These are phyloP conservation scores for Gossypium lobatum DNA, from an alignment of 441 rosid species.

Conservation along the genomic window DNA sequence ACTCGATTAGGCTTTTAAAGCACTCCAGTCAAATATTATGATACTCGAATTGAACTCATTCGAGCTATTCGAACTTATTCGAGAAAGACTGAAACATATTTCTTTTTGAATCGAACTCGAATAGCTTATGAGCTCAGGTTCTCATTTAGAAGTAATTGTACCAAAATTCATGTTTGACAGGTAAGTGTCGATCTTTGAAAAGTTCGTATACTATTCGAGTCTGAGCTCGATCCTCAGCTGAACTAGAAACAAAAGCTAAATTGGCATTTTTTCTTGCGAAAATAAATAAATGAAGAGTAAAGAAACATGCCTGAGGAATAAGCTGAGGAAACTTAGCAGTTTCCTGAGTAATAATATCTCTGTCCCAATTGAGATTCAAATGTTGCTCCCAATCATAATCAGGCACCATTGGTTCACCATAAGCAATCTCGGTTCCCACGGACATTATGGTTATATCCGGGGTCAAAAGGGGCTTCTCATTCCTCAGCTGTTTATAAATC, in stretches of 20 bases:
- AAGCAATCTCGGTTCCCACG: slow-evolving; percentile 63
- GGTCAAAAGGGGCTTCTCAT: slow-evolving; percentile 58
- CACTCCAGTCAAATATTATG: neutral
- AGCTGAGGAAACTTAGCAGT: slow-evolving; percentile 50
- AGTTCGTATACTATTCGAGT: too few relatives aligned
- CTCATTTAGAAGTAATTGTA: neutral
- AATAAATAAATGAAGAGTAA: neutral
- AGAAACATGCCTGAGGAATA: slow-evolving; percentile 38
- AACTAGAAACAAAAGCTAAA: neutral
- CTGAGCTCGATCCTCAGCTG: neutral
- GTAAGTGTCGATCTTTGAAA: too few relatives aligned
- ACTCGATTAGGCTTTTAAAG: neutral
- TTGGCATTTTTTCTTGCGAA: neutral
- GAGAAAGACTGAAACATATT: neutral
- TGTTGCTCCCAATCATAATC: slow-evolving; percentile 49
- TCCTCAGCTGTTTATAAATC: slow-evolving; percentile 47
- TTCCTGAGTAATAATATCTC: slow-evolving; percentile 45
- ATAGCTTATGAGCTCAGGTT: neutral
- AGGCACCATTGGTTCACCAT: slow-evolving; percentile 38
- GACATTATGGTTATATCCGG: slow-evolving; percentile 63
- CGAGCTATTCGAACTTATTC: neutral
- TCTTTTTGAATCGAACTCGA: neutral
- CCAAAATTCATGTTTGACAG: too few relatives aligned
- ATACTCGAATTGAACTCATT: neutral
- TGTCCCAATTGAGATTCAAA: slow-evolving; percentile 42